phyloP scores from a whole-genome alignment of 1,284 basidiomycete species.

The Coriolopsis trogii region DNA sequence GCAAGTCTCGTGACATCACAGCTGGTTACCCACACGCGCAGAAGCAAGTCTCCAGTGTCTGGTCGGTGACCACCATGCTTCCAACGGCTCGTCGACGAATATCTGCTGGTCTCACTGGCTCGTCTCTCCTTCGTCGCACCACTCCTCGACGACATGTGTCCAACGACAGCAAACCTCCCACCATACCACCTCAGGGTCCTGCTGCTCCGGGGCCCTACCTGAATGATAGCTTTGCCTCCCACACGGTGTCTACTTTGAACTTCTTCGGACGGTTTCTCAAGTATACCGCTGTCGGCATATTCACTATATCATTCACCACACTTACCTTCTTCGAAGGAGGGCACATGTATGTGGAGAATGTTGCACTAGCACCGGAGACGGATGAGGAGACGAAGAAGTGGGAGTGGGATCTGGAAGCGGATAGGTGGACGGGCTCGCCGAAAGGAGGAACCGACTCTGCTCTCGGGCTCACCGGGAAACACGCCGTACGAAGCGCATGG shows the following conservation, averaged over 20 bases:
- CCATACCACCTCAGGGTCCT: conserved; percentile 14
- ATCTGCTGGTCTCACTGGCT: conserved; percentile 11
- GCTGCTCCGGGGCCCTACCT: conserved; percentile 24
- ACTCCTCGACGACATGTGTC: conserved; percentile 17
- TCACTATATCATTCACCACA: conserved; percentile 43
- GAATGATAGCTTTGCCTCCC: conserved; percentile 40
- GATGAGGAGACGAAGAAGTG: conserved; percentile 60
- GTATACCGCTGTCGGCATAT: conserved; percentile 40
- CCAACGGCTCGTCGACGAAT: conserved; percentile 22
- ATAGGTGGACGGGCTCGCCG: conserved; percentile 74
- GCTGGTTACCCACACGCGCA: conserved; percentile 10
- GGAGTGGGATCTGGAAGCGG: conserved; percentile 76
- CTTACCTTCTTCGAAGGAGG: conserved; percentile 55
- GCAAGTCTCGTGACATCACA: conserved; percentile 16
- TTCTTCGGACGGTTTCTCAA: conserved; percentile 44
- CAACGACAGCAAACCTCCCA: conserved; percentile 6
- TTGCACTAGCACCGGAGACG: conserved; percentile 53
- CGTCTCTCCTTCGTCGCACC: conserved; percentile 3
- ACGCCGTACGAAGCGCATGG: conserved; percentile 77
- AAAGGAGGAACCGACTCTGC: conserved; percentile 74
- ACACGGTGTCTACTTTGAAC: conserved; percentile 39
- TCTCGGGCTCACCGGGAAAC: conserved; percentile 67
- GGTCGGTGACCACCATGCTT: too few relatives aligned
- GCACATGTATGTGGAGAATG: conserved; percentile 74
- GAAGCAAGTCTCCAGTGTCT: too few relatives aligned